Evolutionary conservation across 768 basidiomycete genomes (phyloP).

Genomic region (Guyanaporus albipodus): DNA sequence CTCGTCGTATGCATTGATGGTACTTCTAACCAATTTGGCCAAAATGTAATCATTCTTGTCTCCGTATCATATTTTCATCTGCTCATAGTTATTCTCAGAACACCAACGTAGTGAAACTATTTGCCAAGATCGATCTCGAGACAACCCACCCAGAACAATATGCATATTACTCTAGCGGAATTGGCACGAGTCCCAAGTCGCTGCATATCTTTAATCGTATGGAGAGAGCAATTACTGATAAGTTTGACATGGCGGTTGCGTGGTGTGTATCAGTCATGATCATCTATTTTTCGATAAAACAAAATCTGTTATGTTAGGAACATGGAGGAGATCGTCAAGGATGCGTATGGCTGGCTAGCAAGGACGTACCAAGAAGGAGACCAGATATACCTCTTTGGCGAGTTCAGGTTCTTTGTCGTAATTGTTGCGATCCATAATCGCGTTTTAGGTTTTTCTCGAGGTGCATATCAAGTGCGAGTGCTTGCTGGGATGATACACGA

Average conservation of each 20-base stretch:
- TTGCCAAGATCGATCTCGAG: constrained; percentile 25
- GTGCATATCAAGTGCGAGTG: constrained; percentile 39
- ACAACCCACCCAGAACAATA: constrained; percentile 20
- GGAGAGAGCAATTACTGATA: constrained; percentile 18
- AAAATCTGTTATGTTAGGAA: constrained; percentile 22
- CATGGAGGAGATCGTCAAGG: constrained; percentile 33
- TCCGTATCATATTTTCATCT: background rate
- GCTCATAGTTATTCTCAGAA: constrained; percentile 27
- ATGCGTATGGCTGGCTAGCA: constrained; percentile 33
- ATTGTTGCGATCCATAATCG: background rate
- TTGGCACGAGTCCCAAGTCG: constrained; percentile 34
- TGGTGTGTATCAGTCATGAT: constrained; percentile 25
- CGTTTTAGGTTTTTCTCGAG: constrained; percentile 38
- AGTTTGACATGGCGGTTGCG: constrained; percentile 37
- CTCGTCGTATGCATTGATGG: constrained; percentile 25
- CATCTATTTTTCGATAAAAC: background rate
- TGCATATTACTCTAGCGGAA: constrained; percentile 38
- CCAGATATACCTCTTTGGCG: constrained; percentile 35
- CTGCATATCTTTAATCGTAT: constrained; percentile 21
- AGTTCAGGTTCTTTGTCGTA: background rate
- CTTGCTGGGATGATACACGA: constrained; percentile 40
- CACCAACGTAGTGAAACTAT: constrained; percentile 38
- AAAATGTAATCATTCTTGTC: constrained; percentile 8
- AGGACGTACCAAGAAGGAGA: constrained; percentile 31
- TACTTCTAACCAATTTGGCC: constrained; percentile 22